Evolutionary conservation across 805 yeast genomes (phyloP).

Genomic region (Wickerhamiella brachini): DNA sequence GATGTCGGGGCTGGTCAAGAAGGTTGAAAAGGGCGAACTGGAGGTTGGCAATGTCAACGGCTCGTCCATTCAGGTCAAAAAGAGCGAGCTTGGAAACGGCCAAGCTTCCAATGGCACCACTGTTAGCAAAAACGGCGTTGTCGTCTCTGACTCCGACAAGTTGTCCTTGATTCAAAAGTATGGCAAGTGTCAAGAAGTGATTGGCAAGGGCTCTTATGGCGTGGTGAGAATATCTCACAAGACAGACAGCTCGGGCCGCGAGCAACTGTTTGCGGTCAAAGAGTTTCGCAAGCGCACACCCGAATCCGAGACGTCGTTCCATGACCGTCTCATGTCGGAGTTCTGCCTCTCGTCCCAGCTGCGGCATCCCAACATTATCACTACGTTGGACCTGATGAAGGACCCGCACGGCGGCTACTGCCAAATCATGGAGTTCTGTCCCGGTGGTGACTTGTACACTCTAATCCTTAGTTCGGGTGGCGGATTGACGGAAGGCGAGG

Average conservation of each 20-base stretch:
- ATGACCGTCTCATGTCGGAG: constrained; percentile 72
- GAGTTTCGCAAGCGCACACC: constrained; percentile 51
- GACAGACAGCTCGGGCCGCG: constrained; percentile 27
- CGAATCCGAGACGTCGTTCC: constrained; percentile 44
- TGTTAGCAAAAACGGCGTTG: not conserved
- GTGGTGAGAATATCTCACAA: constrained; percentile 79
- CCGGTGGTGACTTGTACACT: constrained; percentile 68
- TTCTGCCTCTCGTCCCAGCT: constrained; percentile 74
- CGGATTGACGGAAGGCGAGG: constrained; percentile 47
- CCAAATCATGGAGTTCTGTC: constrained; percentile 92
- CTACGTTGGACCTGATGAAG: constrained; percentile 67
- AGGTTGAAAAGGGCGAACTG: constrained; percentile 24
- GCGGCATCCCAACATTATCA: constrained; percentile 62
- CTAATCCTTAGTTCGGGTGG: constrained; percentile 40
- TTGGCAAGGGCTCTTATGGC: constrained; percentile 91
- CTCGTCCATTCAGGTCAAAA: constrained; percentile 5
- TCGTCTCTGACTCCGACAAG: constrained; percentile 20
- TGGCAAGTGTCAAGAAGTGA: constrained; percentile 87
- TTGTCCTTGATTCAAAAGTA: constrained; percentile 68
- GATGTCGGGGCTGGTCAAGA: constrained; percentile 24
- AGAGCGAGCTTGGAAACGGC: constrained; percentile 1
- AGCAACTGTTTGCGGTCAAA: constrained; percentile 55
- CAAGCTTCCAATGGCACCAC: constrained; percentile 2
- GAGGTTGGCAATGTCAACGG: constrained; percentile 23
- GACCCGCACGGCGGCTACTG: constrained; percentile 58